These are phyloP conservation scores for Fusarium sp. DNA, from an alignment of 2,329 filamentous ascomycete species.

Conservation along the genomic window DNA sequence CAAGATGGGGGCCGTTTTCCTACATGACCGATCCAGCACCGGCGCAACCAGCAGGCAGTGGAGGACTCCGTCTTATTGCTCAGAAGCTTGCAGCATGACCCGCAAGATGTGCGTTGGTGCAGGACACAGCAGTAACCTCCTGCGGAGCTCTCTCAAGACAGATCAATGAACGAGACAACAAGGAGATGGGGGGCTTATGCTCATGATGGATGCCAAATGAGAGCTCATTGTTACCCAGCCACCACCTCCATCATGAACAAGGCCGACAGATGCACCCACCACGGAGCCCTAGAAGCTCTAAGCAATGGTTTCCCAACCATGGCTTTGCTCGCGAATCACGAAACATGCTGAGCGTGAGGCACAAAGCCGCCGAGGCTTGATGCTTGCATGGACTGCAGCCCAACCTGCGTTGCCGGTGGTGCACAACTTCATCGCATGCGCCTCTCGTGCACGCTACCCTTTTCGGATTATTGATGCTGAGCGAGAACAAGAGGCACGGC, in stretches of 20 bases:
- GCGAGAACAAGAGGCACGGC: constrained; percentile 3
- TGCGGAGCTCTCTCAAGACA: not conserved
- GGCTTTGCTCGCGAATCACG: constrained; percentile 26
- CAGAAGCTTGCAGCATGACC: not conserved
- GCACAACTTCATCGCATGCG: constrained; percentile 20
- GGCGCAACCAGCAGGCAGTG: not conserved
- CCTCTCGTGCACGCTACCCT: constrained; percentile 17
- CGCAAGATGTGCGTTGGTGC: constrained; percentile 9
- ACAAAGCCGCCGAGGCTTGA: constrained; percentile 18
- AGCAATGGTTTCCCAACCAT: constrained; percentile 27
- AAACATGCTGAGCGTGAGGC: constrained; percentile 24
- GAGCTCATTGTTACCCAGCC: constrained; percentile 13
- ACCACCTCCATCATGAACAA: constrained; percentile 21
- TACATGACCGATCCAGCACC: constrained; percentile 1
- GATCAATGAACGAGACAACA: constrained; percentile 1
- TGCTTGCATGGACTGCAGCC: constrained; percentile 38
- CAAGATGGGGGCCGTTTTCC: constrained; percentile 24
- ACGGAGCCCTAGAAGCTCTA: constrained; percentile 21
- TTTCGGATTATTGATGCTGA: constrained; percentile 6
- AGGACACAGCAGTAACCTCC: constrained; percentile 2
- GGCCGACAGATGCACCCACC: constrained; percentile 11
- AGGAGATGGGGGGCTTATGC: not conserved
- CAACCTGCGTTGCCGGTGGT: constrained; percentile 39
- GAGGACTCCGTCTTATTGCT: not conserved
- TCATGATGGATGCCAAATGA: constrained; percentile 8